Base-by-base conservation (phyloP, 768 basidiomycete species). In the Cantharellus cinnabarinus region DNA sequence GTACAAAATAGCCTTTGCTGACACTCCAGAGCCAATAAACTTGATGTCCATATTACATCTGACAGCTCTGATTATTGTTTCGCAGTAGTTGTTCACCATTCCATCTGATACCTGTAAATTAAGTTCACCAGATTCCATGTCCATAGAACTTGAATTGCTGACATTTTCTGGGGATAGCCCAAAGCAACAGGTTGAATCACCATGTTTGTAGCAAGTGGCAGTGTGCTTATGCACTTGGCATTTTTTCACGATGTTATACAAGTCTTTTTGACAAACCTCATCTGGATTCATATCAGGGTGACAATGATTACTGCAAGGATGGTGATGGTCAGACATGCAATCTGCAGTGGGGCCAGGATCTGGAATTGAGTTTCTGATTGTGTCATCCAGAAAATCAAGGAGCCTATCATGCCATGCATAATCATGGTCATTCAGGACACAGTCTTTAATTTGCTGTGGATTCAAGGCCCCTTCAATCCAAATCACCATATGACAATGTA, bases 1-100 rank as follows among this genome's bases (percentile, higher is more conserved):
- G 58, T 73, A 74, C 3, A 73, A 42, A 0, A 75, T 61, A 0
- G 76, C 74, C 58, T 76, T 76, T 1, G 73, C 73, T 0, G 68
- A 60, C 68, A 71, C 20, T 62, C 76, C 76, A 0, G 74, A 75
- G 0, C 69, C 70, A 14, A 77, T 70, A 50, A 70, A 74, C 60
- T 76, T 74, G 1, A 77, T 73, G 56, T 77, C 76, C 71, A 75
- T 76, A 57, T 77, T 77, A 51, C 72, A 72, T 0, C 69, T 58
- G 0, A 76, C 59, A 0, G 65, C 63, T n/a, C 66, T 42, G 1
- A 75, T 5, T 0, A 76, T 74, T 0, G 69, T 71, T 0, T 52
- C 57, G 63, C 76, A 76, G 58, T 72, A 76, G 57, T 74, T 70
- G 50, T 76, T 77, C 0, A 76, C 71, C 55, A 72, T 37, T 0